Evolutionary conservation across 441 rosid genomes (phyloP).

Genomic region (Eruca vesicaria): DNA sequence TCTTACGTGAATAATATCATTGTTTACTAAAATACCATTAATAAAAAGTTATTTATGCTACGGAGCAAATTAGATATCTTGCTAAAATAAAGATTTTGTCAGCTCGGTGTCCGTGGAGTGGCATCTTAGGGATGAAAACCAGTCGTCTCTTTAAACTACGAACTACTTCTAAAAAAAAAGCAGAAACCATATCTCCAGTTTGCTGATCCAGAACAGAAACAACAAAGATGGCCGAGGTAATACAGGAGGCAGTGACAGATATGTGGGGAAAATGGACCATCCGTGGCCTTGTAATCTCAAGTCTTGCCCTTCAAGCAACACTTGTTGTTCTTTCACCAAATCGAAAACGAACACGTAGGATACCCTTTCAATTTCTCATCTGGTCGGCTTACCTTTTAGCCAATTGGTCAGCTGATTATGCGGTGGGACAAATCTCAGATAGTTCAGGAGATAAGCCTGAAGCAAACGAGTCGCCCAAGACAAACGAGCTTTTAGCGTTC

Average conservation of each 20-base stretch:
- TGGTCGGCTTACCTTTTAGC: conserved; percentile 35
- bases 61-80: too few relatives aligned
- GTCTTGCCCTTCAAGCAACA: conserved; percentile 37
- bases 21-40: too few relatives aligned
- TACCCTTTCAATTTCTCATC: conserved; percentile 8
- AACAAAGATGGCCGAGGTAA: neutral
- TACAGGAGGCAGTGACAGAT: neutral
- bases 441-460: neutral
- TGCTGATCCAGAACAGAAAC: too few relatives aligned
- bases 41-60: too few relatives aligned
- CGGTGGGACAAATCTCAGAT: conserved; percentile 37
- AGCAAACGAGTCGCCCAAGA: too few relatives aligned
- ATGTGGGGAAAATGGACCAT: conserved; percentile 44
- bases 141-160: too few relatives aligned
- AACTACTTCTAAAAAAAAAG: too few relatives aligned
- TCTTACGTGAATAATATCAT: too few relatives aligned
- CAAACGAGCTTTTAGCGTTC: conserved; percentile 23
- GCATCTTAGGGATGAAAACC: too few relatives aligned
- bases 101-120: too few relatives aligned
- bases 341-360: conserved; percentile 15
- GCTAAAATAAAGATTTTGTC: too few relatives aligned
- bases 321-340: conserved; percentile 29
- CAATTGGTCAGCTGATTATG: conserved; percentile 38
- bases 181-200: too few relatives aligned
- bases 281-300: conserved; percentile 27